Evolutionary conservation across 768 basidiomycete species (phyloP).

Genomic region (Glaciozyma martinii): DNA sequence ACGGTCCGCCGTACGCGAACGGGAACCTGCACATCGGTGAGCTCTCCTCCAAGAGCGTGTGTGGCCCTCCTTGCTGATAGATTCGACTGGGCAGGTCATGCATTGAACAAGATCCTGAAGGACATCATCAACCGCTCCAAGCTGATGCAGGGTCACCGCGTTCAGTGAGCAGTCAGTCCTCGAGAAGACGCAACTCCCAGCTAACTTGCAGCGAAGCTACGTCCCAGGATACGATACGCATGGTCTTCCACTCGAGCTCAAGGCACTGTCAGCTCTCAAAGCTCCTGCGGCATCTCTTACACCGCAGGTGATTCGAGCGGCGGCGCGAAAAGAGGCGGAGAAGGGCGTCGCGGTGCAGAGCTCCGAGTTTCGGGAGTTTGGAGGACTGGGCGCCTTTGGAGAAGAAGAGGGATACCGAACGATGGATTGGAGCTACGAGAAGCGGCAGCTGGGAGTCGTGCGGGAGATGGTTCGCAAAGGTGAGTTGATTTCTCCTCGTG

Average conservation of each 20-base stretch:
- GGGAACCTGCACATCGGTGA: slow-evolving; percentile 90
- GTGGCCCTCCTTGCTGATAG: neutral
- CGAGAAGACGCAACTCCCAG: neutral
- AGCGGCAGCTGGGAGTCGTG: slow-evolving; percentile 76
- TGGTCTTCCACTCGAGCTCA: slow-evolving; percentile 92
- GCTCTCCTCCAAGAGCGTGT: neutral
- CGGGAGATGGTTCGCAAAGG: slow-evolving; percentile 80
- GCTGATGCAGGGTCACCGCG: slow-evolving; percentile 61
- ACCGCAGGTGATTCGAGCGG: slow-evolving; percentile 55
- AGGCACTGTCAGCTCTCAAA: slow-evolving; percentile 67
- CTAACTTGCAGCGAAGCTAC: slow-evolving; percentile 51
- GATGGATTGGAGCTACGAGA: slow-evolving; percentile 82
- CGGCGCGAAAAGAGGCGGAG: slow-evolving; percentile 62
- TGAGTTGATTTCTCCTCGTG: slow-evolving; percentile 33
- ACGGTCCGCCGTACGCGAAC: slow-evolving; percentile 96
- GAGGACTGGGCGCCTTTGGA: slow-evolving; percentile 62
- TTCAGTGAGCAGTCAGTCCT: slow-evolving; percentile 55
- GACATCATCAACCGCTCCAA: slow-evolving; percentile 90
- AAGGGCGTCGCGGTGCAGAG: slow-evolving; percentile 67
- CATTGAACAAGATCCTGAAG: slow-evolving; percentile 90
- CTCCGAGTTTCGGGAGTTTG: slow-evolving; percentile 67
- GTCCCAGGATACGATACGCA: slow-evolving; percentile 97
- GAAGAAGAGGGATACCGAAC: slow-evolving; percentile 85
- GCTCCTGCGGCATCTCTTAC: slow-evolving; percentile 46
- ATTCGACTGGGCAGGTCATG: slow-evolving; percentile 57